A percentile compares a stretch with the other conserved stretches of the same genome.
These are phyloP conservation scores for Backusella tarrabulga DNA, from an alignment of 192 early-diverging fungal species.

Conservation along the genomic window DNA sequence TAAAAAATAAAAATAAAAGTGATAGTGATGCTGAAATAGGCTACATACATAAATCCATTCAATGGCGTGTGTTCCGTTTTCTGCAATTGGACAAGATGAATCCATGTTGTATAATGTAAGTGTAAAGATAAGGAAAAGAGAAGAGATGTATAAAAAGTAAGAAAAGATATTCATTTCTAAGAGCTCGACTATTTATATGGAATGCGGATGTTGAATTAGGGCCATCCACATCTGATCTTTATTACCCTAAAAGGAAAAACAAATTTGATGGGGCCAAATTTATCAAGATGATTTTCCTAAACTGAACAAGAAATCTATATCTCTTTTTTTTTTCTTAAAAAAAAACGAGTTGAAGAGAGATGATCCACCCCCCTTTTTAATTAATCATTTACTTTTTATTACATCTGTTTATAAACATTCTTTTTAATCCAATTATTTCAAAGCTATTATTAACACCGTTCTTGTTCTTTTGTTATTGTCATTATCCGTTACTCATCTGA, in stretches of 20 bases:
- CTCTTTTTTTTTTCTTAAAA: neutral
- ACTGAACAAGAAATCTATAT: neutral
- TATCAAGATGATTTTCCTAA: slow-evolving; percentile 7
- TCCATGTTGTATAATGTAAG: neutral
- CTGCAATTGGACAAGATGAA: slow-evolving; percentile 8
- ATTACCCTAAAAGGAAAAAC: slow-evolving; percentile 2
- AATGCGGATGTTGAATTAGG: neutral
- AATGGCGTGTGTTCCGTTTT: slow-evolving; percentile 8
- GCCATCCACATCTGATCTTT: slow-evolving; percentile 3
- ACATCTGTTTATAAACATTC: neutral
- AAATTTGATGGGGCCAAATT: neutral
- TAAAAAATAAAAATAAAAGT: too few relatives aligned
- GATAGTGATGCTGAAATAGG: neutral
- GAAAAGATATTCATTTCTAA: neutral
- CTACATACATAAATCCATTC: slow-evolving; percentile 14
- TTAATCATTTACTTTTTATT: neutral
- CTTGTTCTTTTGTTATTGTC: neutral
- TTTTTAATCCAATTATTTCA: neutral
- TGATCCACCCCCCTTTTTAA: neutral
- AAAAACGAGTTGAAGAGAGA: neutral
- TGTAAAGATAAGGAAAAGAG: neutral
- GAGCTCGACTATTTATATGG: neutral
- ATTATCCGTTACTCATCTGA: neutral
- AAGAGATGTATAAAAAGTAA: neutral
- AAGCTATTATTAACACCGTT: too few relatives aligned